Evolutionary conservation across 140 eudicot species (phyloP).

Genomic region (Oenanthe javanica): DNA sequence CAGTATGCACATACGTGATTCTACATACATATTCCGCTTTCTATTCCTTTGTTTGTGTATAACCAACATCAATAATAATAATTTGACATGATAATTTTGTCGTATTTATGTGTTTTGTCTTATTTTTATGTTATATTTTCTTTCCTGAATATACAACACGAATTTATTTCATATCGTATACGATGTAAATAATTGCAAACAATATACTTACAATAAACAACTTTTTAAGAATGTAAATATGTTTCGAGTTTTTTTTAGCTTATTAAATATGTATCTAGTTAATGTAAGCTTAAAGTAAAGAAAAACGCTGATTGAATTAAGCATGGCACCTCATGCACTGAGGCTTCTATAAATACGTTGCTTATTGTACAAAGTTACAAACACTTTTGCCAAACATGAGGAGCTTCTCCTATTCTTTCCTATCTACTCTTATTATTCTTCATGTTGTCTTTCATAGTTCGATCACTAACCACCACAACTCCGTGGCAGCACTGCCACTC

Average conservation of each 20-base stretch:
- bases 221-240: background rate
- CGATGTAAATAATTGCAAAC: no score
- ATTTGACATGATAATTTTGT: no score
- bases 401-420: slow-evolving; percentile 8
- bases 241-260: background rate
- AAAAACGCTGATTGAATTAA: background rate
- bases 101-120: background rate
- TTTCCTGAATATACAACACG: no score
- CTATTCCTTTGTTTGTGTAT: no score
- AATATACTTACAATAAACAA: background rate
- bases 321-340: background rate
- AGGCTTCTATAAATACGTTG: background rate
- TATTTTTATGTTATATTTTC: no score
- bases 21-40: no score
- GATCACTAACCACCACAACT: slow-evolving; percentile 18
- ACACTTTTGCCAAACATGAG: slow-evolving; percentile 10
- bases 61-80: no score
- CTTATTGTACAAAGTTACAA: background rate
- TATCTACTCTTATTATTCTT: slow-evolving; percentile 16
- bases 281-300: background rate
- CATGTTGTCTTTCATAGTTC: slow-evolving; percentile 7
- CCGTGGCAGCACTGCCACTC: slow-evolving; percentile 46
- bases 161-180: no score
- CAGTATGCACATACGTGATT: no score
- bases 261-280: no score